phyloP scores from a whole-genome alignment of 768 basidiomycete species.

The Termitomyces sp. region DNA sequence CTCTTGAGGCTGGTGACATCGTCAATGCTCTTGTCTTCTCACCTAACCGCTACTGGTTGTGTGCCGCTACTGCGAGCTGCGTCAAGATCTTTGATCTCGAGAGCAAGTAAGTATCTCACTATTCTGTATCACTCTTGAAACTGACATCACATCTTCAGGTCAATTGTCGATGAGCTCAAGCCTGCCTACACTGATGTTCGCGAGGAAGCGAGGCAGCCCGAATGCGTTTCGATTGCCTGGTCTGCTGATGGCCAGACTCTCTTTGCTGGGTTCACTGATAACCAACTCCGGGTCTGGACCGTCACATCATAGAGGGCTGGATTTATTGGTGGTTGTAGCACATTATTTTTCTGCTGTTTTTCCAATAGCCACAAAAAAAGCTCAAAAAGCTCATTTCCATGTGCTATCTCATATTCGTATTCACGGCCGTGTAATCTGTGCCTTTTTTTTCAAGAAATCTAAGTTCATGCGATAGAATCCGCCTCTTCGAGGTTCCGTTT shows the following conservation, averaged over 20 bases:
- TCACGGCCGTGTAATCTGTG: too few species aligned
- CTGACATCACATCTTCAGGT: constrained; percentile 38
- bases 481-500: constrained; percentile 60
- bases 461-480: not conserved
- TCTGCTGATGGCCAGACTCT: constrained; percentile 96
- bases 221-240: constrained; percentile 97
- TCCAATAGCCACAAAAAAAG: constrained; percentile 18
- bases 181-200: constrained; percentile 82
- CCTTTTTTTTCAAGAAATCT: not conserved
- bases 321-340: constrained; percentile 13
- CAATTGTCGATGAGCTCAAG: constrained; percentile 98
- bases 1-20: constrained; percentile 94
- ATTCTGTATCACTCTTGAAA: not conserved
- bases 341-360: constrained; percentile 15
- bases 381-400: constrained; percentile 21
- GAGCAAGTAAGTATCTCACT: constrained; percentile 74
- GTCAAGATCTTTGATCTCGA: constrained; percentile 99
- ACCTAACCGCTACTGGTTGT: constrained; percentile 99
- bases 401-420: constrained; percentile 1
- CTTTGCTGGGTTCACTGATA: constrained; percentile 96
- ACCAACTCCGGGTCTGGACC: constrained; percentile 89
- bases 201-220: constrained; percentile 70
- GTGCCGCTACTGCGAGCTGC: constrained; percentile 94
- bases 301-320: constrained; percentile 53
- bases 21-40: constrained; percentile 99